Conservation (phyloP, 2,329 filamentous ascomycete genomes). For the Coleophoma cylindrospora region DNA sequence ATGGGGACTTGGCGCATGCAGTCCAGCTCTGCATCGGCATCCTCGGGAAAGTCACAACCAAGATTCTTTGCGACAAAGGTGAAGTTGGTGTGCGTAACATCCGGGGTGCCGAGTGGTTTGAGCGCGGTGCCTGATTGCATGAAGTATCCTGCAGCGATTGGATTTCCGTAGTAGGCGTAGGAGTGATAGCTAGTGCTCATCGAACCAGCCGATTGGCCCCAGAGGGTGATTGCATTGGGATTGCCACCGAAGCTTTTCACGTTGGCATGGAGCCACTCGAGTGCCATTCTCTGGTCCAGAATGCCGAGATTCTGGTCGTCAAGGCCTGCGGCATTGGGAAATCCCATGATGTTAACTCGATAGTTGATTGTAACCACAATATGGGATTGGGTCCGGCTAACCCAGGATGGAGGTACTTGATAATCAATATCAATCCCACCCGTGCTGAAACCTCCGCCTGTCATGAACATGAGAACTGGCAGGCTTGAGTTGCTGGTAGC, state of each 20-base stretch:
- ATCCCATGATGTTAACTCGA: conserved; percentile 30
- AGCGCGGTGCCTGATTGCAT: conserved; percentile 38
- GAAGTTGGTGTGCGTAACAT: conserved; percentile 2
- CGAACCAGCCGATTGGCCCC: conserved; percentile 46
- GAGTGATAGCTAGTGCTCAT: conserved; percentile 40
- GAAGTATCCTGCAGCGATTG: conserved; percentile 43
- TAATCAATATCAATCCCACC: conserved; percentile 2
- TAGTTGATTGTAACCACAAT: conserved; percentile 38
- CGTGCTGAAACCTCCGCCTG: conserved; percentile 14
- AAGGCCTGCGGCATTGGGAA: conserved; percentile 20
- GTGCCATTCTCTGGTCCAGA: conserved; percentile 62
- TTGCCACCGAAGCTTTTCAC: conserved; percentile 57
- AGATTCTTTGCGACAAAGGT: conserved; percentile 1
- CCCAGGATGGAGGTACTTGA: conserved; percentile 4
- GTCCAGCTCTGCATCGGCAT: conserved; percentile 1
- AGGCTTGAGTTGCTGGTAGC: conserved; percentile 32
- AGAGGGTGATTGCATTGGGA: conserved; percentile 26
- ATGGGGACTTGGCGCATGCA: conserved; percentile 2
- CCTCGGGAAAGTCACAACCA: not conserved
- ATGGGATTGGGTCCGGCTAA: conserved; percentile 5
- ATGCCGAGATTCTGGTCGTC: conserved; percentile 57
- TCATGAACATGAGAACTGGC: conserved; percentile 30
- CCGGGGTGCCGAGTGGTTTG: conserved; percentile 18
- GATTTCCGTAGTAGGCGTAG: conserved; percentile 41
- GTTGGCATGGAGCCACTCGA: conserved; percentile 65